phyloP scores from a whole-genome alignment of 441 rosid species.

The Geranium incanum region DNA sequence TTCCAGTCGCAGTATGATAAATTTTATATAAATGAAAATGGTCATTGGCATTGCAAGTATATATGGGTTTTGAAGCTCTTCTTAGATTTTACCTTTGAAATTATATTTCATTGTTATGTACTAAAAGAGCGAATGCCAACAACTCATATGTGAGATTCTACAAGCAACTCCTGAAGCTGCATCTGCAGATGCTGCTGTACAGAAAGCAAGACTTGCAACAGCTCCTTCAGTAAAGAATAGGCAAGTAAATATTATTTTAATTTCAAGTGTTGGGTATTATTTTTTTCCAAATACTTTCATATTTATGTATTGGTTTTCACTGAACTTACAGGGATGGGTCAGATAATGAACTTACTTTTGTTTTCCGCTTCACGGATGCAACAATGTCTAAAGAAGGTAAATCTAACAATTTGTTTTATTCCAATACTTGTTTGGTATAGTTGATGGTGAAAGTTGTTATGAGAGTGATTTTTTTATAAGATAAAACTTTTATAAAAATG shows the following conservation, averaged over 20 bases:
- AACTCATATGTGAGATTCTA: slow-evolving; percentile 94
- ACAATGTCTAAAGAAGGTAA: slow-evolving; percentile 85
- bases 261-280: not conserved
- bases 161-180: slow-evolving; percentile 99
- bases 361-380: slow-evolving; percentile 92
- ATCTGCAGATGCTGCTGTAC: slow-evolving; percentile 92
- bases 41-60: not conserved
- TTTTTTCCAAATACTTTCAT: slow-evolving; percentile 1
- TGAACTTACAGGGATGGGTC: slow-evolving; percentile 60
- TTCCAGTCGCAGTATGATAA: not conserved
- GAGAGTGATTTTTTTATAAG: too few relatives aligned
- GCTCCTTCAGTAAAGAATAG: slow-evolving; percentile 65
- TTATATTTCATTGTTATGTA: slow-evolving; percentile 21
- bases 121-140: slow-evolving; percentile 95
- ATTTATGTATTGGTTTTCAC: not conserved
- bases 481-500: too few relatives aligned
- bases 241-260: slow-evolving; percentile 36
- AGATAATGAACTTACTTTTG: slow-evolving; percentile 85
- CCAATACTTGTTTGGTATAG: not conserved
- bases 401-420: slow-evolving; percentile 19
- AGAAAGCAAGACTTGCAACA: slow-evolving; percentile 91
- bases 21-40: not conserved
- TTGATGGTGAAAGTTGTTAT: not conserved
- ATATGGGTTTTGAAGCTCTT: slow-evolving; percentile 7
- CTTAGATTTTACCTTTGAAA: not conserved